Percentiles rank a stretch among this genome's conserved stretches.
Evolutionary conservation across 306 rosid species (phyloP).

Genomic region (Vicia faba): DNA sequence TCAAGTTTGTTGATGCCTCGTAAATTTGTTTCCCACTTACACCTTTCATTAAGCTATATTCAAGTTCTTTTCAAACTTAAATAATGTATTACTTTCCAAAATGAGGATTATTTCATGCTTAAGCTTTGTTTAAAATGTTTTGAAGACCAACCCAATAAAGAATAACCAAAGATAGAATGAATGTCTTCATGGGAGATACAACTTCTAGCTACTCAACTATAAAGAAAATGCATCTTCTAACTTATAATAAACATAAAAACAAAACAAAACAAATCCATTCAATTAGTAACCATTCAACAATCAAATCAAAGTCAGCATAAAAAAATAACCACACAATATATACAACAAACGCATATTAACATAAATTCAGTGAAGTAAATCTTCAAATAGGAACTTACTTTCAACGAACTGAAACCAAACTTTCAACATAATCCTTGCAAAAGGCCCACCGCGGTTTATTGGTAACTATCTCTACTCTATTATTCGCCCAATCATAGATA

Average conservation of each 20-base stretch:
- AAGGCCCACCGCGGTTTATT: not conserved
- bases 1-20: not conserved
- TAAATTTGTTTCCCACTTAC: not conserved
- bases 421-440: constrained; percentile 4
- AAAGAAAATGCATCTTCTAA: not conserved
- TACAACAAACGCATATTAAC: not conserved
- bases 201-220: too few species aligned
- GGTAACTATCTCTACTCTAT: not conserved
- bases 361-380: not conserved
- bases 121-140: not conserved
- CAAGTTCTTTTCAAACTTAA: not conserved
- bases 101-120: not conserved
- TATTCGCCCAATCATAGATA: not conserved
- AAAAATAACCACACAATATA: not conserved
- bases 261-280: not conserved
- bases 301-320: not conserved
- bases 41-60: not conserved
- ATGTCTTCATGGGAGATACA: not conserved
- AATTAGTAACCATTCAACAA: not conserved
- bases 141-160: not conserved
- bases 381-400: not conserved
- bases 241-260: not conserved
- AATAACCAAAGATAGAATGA: not conserved
- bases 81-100: not conserved
- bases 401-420: not conserved